Percentiles rank a stretch among this genome's conserved stretches.
Conservation (phyloP, 352 stramenopile species). For the Globisporangium cylindrosporum region DNA sequence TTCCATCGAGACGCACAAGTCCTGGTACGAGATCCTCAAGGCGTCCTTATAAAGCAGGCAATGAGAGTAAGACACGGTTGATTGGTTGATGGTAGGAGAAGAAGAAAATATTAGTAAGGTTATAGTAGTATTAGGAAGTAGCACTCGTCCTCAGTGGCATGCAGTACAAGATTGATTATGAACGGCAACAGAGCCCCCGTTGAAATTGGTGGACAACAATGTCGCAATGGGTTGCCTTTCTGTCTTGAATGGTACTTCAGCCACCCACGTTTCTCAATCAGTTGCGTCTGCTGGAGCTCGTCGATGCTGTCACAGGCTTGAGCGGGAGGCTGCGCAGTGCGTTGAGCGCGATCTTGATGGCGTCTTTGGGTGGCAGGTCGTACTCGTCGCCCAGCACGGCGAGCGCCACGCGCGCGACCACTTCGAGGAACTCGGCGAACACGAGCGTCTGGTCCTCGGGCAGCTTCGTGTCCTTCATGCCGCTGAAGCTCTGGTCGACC, state of each 20-base stretch:
- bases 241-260: too few species aligned
- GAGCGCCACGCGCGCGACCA: constrained; percentile 60
- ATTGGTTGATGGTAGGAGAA: not conserved
- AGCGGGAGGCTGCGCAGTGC: constrained; percentile 58
- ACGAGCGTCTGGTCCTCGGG: constrained; percentile 50
- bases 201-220: not conserved
- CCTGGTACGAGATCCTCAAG: constrained; percentile 76
- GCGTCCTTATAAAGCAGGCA: constrained; percentile 15
- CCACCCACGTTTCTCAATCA: constrained; percentile 6
- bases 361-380: constrained; percentile 53
- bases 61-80: not conserved
- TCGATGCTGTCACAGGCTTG: constrained; percentile 10
- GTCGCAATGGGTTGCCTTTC: too few species aligned
- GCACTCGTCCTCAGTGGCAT: not conserved
- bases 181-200: not conserved
- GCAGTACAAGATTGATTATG: not conserved
- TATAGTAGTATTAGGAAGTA: not conserved
- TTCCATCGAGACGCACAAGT: constrained; percentile 62
- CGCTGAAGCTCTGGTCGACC: constrained; percentile 63
- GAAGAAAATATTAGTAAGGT: not conserved
- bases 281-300: constrained; percentile 25
- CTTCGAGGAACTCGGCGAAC: constrained; percentile 75
- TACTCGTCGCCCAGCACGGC: constrained; percentile 51
- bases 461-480: constrained; percentile 30
- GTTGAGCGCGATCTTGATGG: constrained; percentile 76